A percentile compares a stretch with the other conserved stretches of the same genome.
phyloP scores from a whole-genome alignment of 805 yeast genomes.

The Kazachstania psychrophila region DNA sequence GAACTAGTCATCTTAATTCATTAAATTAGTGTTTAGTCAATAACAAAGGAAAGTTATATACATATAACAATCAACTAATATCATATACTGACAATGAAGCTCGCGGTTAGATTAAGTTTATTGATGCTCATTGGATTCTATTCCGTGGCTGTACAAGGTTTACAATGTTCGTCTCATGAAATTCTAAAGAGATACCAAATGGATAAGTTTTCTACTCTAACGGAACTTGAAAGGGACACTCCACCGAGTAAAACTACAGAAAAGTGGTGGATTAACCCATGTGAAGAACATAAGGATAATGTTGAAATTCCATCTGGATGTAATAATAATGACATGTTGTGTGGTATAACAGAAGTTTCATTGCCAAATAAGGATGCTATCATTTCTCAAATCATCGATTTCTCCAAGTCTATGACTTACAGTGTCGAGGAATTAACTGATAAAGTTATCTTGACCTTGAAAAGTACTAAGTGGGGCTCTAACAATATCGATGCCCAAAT shows the following conservation, averaged over 20 bases:
- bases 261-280: constrained; percentile 65
- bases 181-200: constrained; percentile 20
- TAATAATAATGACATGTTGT: constrained; percentile 62
- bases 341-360: constrained; percentile 57
- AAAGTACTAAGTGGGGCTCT: constrained; percentile 66
- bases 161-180: constrained; percentile 18
- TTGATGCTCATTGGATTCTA: too few species aligned
- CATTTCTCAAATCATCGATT: constrained; percentile 54
- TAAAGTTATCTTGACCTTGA: constrained; percentile 34
- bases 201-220: constrained; percentile 32
- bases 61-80: too few species aligned
- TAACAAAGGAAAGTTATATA: too few species aligned
- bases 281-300: constrained; percentile 37
- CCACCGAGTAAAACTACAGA: constrained; percentile 67
- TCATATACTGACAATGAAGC: not conserved
- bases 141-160: constrained; percentile 2
- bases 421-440: constrained; percentile 27
- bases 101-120: too few species aligned
- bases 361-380: constrained; percentile 41
- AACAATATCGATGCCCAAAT: constrained; percentile 39
- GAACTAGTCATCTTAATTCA: too few species aligned
- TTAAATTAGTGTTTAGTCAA: too few species aligned
- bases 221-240: constrained; percentile 41
- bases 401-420: constrained; percentile 28
- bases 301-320: constrained; percentile 40